Conservation (phyloP, 345 rosid genomes). For the Salix viminalis region DNA sequence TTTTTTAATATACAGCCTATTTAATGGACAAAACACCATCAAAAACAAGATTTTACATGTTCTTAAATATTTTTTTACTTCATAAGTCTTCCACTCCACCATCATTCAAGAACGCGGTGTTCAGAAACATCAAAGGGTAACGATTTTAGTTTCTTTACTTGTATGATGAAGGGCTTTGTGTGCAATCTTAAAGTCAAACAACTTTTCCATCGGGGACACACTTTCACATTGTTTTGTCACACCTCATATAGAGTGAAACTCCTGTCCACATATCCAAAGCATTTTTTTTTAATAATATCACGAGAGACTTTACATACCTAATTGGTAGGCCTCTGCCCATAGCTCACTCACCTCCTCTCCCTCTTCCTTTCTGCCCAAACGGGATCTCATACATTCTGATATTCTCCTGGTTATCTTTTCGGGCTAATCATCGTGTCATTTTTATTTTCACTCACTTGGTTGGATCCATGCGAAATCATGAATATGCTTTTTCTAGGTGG, state of each 20-base stretch:
- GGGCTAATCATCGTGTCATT: background rate
- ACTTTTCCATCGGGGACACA: conserved; percentile 7
- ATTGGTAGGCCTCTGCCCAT: background rate
- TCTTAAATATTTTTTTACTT: background rate
- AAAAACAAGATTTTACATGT: too few species aligned
- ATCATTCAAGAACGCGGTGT: background rate
- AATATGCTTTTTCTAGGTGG: background rate
- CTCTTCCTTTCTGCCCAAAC: too few species aligned
- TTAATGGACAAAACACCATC: too few species aligned
- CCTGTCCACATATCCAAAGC: background rate
- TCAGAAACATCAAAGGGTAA: conserved; percentile 17
- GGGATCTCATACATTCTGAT: background rate
- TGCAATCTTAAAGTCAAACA: conserved; percentile 25
- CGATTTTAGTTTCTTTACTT: conserved; percentile 20
- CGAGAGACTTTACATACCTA: background rate
- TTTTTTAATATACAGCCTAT: too few species aligned
- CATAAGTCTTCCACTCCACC: conserved; percentile 4
- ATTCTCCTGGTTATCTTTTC: background rate
- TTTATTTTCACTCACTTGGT: background rate
- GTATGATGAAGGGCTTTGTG: conserved; percentile 4
- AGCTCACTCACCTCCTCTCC: background rate
- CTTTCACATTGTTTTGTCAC: conserved; percentile 16
- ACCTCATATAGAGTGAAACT: background rate
- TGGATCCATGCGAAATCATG: background rate
- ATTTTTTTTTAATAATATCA: background rate